Conservation (phyloP, 2,329 filamentous ascomycete species). For the Ceratocystis colombiana region DNA sequence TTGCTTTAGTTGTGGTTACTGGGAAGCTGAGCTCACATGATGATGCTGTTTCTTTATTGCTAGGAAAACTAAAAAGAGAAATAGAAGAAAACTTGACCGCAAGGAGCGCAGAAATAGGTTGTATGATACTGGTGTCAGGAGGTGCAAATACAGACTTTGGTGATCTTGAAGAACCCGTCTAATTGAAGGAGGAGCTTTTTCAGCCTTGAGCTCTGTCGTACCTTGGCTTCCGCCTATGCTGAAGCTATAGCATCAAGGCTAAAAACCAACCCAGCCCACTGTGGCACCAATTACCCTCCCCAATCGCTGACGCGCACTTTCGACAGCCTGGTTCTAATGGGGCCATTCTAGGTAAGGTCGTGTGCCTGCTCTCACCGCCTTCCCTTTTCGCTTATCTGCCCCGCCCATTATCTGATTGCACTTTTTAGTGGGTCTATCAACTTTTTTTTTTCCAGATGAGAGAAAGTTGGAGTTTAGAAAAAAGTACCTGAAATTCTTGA, state of each 20-base stretch:
- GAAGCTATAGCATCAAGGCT: conserved; percentile 20
- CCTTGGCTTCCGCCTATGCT: conserved; percentile 22
- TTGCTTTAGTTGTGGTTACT: background rate
- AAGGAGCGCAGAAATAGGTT: background rate
- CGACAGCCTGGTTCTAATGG: conserved; percentile 24
- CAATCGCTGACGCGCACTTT: conserved; percentile 23
- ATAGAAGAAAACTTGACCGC: background rate
- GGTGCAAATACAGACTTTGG: background rate
- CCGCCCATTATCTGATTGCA: conserved; percentile 25
- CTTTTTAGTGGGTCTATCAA: conserved; percentile 25
- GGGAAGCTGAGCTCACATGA: conserved; percentile 16
- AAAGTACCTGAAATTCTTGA: conserved; percentile 17
- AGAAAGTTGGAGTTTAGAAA: conserved; percentile 25
- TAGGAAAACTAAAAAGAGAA: background rate
- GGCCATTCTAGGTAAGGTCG: conserved; percentile 21
- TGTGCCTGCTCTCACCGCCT: conserved; percentile 34
- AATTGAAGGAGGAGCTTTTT: conserved; percentile 16
- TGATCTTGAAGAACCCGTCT: conserved; percentile 14
- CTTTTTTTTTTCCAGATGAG: conserved; percentile 25
- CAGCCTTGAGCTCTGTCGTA: conserved; percentile 24
- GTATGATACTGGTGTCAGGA: background rate
- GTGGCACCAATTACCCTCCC: conserved; percentile 8
- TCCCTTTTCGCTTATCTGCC: conserved; percentile 21
- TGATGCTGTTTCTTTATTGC: background rate
- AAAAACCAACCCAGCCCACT: conserved; percentile 19